Evolutionary conservation across 345 rosid species (phyloP), one percentile per base, ranked within the genome.

Genomic region (Noccaea caerulescens): DNA sequence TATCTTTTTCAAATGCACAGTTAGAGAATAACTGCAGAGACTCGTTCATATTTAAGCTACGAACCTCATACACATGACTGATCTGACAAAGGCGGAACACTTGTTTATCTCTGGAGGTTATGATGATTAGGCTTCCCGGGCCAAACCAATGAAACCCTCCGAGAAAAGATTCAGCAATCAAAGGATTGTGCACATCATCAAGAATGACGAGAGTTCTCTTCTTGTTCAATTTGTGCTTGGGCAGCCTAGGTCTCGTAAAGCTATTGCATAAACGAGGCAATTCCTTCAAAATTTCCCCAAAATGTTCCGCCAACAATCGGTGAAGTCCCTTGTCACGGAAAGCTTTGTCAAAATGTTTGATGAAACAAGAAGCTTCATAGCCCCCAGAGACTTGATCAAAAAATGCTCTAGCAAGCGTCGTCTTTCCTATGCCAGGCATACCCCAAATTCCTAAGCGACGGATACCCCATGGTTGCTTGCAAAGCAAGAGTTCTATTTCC

Each of bases 391-490:
- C 8, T 0, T 51, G 20, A 53, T 39, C 4, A 20, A 61, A 61
- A 5, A 33, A 1, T 41, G 68, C 38, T 52, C 6, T 7, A 8
- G 68, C 68, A 61, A 71, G 60, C 9, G 68, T 60, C 0, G 75
- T 71, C 53, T 71, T 71, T 42, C 75, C 75, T 13, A 70, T 70
- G 49, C 74, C 74, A 1, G 68, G 61, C 68, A 52, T 71, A 52
- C 75, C 75, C 61, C 75, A 71, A 39, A 71, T 71, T 34, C 75
- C 75, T 11, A 71, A 9, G 53, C 18, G 43, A 9, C 68, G 44
- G 23, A 71, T 5, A 36, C 45, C 55, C 54, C 54, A 20, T 6
- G 55, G 2, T 52, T 62, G 68, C 8, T 52, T 42, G 55, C 51
- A 6, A 61, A 71, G 12, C 25, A 71, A 60, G 0, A 10, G 45